phyloP scores from a whole-genome alignment of 176 grass and related monocot species.

The Coix lacrymajobi region DNA sequence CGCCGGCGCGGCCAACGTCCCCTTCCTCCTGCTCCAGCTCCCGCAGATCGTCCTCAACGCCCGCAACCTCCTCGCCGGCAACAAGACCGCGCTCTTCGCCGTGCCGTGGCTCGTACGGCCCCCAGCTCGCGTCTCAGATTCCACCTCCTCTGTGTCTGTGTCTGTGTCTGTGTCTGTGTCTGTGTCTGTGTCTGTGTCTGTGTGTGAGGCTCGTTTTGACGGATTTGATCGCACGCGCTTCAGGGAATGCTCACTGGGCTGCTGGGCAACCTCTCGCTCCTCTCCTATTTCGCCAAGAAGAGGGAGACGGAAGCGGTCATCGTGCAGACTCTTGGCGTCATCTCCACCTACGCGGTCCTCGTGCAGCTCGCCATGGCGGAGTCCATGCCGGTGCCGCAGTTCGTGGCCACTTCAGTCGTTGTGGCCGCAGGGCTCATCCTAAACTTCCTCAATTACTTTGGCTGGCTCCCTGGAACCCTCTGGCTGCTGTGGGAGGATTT shows the following conservation, averaged over 20 bases:
- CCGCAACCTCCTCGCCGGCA: conserved; percentile 86
- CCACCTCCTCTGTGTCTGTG: background rate
- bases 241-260: conserved; percentile 98
- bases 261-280: conserved; percentile 81
- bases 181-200: background rate
- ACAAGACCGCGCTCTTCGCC: conserved; percentile 84
- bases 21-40: conserved; percentile 97
- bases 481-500: conserved; percentile 92
- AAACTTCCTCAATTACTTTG: conserved; percentile 86
- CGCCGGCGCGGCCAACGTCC: conserved; percentile 70
- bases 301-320: conserved; percentile 81
- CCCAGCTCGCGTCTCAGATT: background rate
- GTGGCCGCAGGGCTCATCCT: conserved; percentile 65
- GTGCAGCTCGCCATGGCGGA: conserved; percentile 77
- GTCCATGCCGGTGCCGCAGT: conserved; percentile 82
- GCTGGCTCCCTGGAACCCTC: conserved; percentile 51
- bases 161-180: background rate
- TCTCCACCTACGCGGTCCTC: conserved; percentile 85
- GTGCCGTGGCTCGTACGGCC: conserved; percentile 80
- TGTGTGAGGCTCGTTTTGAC: background rate
- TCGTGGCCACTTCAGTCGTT: conserved; percentile 44
- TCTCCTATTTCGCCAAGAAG: conserved; percentile 98
- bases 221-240: background rate
- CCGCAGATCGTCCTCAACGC: conserved; percentile 96
- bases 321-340: conserved; percentile 73